phyloP scores from a whole-genome alignment of 192 early-diverging fungal genomes.

The Entomortierella parvispora region DNA sequence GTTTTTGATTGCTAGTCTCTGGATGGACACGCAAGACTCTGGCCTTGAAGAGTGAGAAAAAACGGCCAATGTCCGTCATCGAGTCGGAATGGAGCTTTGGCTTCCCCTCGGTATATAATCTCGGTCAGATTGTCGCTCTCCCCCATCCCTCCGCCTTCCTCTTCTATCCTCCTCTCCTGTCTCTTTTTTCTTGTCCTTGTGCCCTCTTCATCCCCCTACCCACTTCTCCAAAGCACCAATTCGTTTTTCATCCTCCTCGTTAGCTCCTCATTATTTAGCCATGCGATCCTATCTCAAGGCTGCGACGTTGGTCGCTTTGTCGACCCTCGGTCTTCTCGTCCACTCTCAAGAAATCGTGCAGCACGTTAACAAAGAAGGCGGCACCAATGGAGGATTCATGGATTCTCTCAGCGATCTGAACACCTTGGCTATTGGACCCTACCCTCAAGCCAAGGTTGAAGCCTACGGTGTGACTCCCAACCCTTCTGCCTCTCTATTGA shows the following conservation, averaged over 20 bases:
- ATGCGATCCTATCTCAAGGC: slow-evolving; percentile 28
- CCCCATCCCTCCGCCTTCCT: background rate
- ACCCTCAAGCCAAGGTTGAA: background rate
- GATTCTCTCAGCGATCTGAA: slow-evolving; percentile 11
- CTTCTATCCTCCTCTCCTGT: background rate
- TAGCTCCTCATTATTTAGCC: background rate
- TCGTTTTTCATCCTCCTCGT: background rate
- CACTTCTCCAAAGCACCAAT: too few species aligned
- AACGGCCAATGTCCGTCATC: too few species aligned
- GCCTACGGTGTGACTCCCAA: too few species aligned
- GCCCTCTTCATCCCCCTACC: background rate
- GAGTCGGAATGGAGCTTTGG: too few species aligned
- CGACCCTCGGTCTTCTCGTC: slow-evolving; percentile 3
- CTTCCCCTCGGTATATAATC: background rate
- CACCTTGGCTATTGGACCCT: slow-evolving; percentile 12
- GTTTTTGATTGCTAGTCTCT: too few species aligned
- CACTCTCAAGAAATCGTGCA: slow-evolving; percentile 4
- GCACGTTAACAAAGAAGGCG: background rate
- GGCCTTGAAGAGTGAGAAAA: too few species aligned
- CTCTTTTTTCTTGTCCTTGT: background rate
- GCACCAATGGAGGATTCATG: slow-evolving; percentile 3
- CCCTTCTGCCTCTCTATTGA: background rate
- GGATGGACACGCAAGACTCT: too few species aligned
- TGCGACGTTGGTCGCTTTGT: slow-evolving; percentile 6
- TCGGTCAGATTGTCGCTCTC: background rate